A percentile compares a stretch with the other conserved stretches of the same genome.
Conservation (phyloP, 1,284 basidiomycete species). For the Naganishia liquefaciens region DNA sequence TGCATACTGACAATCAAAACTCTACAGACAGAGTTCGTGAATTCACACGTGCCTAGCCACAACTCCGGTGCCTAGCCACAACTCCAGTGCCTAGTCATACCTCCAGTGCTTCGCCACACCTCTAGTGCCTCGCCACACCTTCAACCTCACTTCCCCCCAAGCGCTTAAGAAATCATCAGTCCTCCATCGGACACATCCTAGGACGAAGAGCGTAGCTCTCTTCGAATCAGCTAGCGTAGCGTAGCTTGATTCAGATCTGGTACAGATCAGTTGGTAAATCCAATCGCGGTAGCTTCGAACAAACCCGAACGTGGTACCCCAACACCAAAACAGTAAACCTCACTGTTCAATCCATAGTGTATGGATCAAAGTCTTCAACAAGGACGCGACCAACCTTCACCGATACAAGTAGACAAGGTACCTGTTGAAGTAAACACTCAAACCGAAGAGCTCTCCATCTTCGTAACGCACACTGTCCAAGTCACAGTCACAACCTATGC, state of each 20-base stretch:
- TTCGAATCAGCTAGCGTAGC: conserved; percentile 24
- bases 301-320: conserved; percentile 15
- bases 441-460: neutral
- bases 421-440: neutral
- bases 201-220: neutral
- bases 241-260: neutral
- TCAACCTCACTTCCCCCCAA: no score
- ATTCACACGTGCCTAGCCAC: no score
- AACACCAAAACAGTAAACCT: conserved; percentile 1
- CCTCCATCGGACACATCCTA: no score
- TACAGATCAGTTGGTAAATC: conserved; percentile 4
- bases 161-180: no score
- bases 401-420: neutral
- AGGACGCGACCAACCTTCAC: neutral
- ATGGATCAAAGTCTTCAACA: neutral
- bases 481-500: neutral
- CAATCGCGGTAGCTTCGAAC: conserved; percentile 16
- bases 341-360: neutral
- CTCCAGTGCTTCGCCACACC: no score
- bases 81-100: no score
- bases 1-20: neutral
- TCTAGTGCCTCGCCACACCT: no score
- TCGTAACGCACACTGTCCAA: conserved; percentile 1
- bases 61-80: no score
- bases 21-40: neutral